Percentiles rank a stretch among this genome's conserved stretches.
Conservation (phyloP, 805 yeast species). For the Wickerhamomyces chambardii region DNA sequence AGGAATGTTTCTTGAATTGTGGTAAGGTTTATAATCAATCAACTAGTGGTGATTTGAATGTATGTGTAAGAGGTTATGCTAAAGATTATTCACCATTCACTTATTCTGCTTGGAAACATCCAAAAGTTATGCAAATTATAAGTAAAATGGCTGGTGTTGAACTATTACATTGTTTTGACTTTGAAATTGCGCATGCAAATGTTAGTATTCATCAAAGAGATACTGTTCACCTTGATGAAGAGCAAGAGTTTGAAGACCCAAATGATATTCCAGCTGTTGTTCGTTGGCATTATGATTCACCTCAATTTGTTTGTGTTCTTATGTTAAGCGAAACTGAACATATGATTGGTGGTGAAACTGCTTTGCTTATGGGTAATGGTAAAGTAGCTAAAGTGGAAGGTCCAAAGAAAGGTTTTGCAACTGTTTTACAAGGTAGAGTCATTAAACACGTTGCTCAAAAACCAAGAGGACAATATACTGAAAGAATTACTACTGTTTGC, state of each 20-base stretch:
- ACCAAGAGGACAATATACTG: conserved; percentile 26
- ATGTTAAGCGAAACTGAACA: conserved; percentile 50
- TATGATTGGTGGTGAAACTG: conserved; percentile 57
- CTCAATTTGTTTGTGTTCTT: conserved; percentile 55
- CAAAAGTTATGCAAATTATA: conserved; percentile 43
- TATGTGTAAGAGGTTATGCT: conserved; percentile 42
- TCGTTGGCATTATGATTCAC: conserved; percentile 58
- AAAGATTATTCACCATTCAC: conserved; percentile 40
- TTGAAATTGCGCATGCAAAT: conserved; percentile 47
- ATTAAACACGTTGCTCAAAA: conserved; percentile 38
- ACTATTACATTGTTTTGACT: conserved; percentile 24
- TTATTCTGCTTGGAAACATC: conserved; percentile 50
- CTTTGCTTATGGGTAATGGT: conserved; percentile 36
- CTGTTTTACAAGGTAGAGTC: conserved; percentile 37
- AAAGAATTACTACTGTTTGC: conserved; percentile 34
- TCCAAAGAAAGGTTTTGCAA: conserved; percentile 41
- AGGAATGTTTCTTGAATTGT: conserved; percentile 33
- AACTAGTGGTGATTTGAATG: conserved; percentile 37
- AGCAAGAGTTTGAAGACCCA: conserved; percentile 4
- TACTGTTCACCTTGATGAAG: conserved; percentile 4
- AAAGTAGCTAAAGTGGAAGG: conserved; percentile 21
- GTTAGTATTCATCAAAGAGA: conserved; percentile 29
- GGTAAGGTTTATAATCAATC: conserved; percentile 34
- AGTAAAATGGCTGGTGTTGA: conserved; percentile 40
- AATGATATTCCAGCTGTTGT: conserved; percentile 40